Percentiles rank a stretch among this genome's conserved stretches.
phyloP scores from a whole-genome alignment of 441 rosid species.

The Gossypium gossypioides region DNA sequence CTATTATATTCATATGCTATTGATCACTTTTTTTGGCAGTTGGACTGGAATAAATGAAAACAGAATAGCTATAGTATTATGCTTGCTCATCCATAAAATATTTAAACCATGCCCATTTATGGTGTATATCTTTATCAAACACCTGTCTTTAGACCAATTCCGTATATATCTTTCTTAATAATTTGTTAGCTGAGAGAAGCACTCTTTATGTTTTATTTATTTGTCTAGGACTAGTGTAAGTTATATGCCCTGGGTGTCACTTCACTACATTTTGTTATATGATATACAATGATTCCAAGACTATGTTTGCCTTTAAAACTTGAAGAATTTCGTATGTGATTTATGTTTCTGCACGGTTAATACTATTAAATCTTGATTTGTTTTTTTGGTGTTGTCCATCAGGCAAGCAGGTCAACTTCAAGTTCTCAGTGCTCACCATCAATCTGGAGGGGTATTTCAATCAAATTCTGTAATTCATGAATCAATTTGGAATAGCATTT shows the following conservation, averaged over 20 bases:
- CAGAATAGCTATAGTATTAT: neutral
- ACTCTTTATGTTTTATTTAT: neutral
- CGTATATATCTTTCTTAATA: neutral
- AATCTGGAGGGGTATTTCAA: constrained; percentile 78
- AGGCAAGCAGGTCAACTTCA: constrained; percentile 83
- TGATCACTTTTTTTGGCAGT: neutral
- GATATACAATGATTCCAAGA: neutral
- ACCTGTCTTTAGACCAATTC: neutral
- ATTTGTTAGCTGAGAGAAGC: neutral
- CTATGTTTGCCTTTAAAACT: neutral
- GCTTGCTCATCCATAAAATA: neutral
- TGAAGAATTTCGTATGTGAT: neutral
- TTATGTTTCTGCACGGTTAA: neutral
- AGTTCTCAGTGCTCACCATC: constrained; percentile 91
- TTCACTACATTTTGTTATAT: neutral
- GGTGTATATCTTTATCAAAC: neutral
- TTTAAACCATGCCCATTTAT: neutral
- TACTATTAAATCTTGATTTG: constrained; percentile 23
- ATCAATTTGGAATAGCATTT: constrained; percentile 1
- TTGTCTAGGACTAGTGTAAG: neutral
- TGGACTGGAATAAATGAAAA: neutral
- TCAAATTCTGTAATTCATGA: neutral
- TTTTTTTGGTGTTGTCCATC: neutral
- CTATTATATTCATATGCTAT: neutral
- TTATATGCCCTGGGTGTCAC: neutral